phyloP scores from a whole-genome alignment of 805 yeast species.

The Yamadazyma sp. region DNA sequence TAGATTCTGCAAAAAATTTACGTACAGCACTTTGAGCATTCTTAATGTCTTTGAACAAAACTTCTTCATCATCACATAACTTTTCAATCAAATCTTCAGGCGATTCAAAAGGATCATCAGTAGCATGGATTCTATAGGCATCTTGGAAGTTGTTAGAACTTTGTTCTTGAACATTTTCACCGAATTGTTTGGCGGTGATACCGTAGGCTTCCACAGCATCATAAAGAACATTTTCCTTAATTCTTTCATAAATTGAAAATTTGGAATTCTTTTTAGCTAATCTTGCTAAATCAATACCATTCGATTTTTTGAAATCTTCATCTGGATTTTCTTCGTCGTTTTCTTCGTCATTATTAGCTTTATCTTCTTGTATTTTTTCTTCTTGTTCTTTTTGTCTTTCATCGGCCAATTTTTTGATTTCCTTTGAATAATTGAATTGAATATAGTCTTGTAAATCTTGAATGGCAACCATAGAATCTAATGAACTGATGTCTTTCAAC shows the following conservation, averaged over 20 bases:
- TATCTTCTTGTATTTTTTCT: slow-evolving; percentile 6
- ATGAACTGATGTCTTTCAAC: slow-evolving; percentile 51
- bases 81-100: slow-evolving; percentile 61
- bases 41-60: slow-evolving; percentile 53
- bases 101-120: slow-evolving; percentile 60
- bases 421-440: slow-evolving; percentile 65
- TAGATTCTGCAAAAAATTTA: slow-evolving; percentile 73
- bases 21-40: slow-evolving; percentile 72
- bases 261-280: slow-evolving; percentile 54
- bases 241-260: slow-evolving; percentile 60
- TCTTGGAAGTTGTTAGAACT: slow-evolving; percentile 45
- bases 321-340: slow-evolving; percentile 26
- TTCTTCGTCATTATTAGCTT: slow-evolving; percentile 23
- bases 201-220: slow-evolving; percentile 70
- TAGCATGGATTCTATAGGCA: slow-evolving; percentile 59
- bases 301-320: slow-evolving; percentile 12
- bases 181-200: slow-evolving; percentile 73
- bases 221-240: slow-evolving; percentile 61
- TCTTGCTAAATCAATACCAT: slow-evolving; percentile 16
- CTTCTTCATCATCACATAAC: slow-evolving; percentile 42
- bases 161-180: slow-evolving; percentile 71
- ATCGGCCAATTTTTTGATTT: slow-evolving; percentile 46
- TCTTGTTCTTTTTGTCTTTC: slow-evolving; percentile 7
- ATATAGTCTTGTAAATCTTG: slow-evolving; percentile 87
- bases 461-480: slow-evolving; percentile 68